Evolutionary conservation across 2,329 filamentous ascomycete genomes (phyloP).

Genomic region (Fusarium aywerte): DNA sequence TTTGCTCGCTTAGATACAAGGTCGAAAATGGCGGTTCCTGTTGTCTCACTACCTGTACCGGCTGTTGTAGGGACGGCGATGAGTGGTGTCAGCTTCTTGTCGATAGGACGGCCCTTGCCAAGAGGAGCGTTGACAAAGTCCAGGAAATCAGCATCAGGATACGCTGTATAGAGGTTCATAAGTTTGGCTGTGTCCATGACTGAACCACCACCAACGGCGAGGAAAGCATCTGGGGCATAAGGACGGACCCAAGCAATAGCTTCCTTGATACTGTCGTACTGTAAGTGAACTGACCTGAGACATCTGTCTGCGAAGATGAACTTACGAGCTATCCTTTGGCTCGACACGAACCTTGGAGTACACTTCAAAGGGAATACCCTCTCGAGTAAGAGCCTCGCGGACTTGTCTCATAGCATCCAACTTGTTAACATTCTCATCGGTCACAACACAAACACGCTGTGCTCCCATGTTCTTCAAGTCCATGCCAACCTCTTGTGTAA

Average conservation of each 20-base stretch:
- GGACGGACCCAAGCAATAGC: conserved; percentile 89
- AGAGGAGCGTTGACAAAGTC: conserved; percentile 98
- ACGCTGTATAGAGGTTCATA: conserved; percentile 95
- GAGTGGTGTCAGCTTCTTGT: conserved; percentile 76
- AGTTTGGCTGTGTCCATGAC: conserved; percentile 99
- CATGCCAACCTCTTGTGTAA: conserved; percentile 97
- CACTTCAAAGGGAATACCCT: conserved; percentile 83
- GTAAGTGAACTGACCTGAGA: conserved; percentile 14
- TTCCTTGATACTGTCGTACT: conserved; percentile 74
- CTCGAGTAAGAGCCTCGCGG: conserved; percentile 78
- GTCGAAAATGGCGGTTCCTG: conserved; percentile 97
- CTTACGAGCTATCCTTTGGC: conserved; percentile 91
- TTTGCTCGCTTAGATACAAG: conserved; percentile 90
- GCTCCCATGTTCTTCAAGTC: conserved; percentile 92
- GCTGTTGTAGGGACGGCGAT: conserved; percentile 86
- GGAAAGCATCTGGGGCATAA: conserved; percentile 84
- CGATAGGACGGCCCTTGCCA: conserved; percentile 83
- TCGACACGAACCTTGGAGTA: conserved; percentile 86
- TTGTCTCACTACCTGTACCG: conserved; percentile 91
- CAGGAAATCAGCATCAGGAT: conserved; percentile 91
- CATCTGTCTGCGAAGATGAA: not conserved
- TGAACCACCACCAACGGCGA: conserved; percentile 89
- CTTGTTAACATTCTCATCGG: conserved; percentile 82
- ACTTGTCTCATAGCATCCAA: conserved; percentile 92
- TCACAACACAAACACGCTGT: conserved; percentile 90